Base-by-base conservation (phyloP, 2,329 filamentous ascomycete genomes). In the Didymella segeticola region DNA sequence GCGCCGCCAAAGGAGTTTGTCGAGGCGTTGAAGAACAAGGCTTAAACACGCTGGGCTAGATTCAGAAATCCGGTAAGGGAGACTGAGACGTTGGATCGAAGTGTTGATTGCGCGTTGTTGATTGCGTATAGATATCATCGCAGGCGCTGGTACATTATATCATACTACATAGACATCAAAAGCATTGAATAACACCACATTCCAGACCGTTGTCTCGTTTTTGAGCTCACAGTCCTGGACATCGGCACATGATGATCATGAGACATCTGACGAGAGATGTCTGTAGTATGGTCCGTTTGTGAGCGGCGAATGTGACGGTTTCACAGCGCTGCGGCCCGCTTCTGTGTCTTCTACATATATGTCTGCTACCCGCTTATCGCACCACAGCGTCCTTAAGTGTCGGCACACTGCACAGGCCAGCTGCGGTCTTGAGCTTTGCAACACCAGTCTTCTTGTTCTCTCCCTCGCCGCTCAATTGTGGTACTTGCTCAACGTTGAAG, bases 1-100 rank as follows among this genome's bases (percentile, higher is more conserved):
- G 83, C 92, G 62, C 91, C 93, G n/a, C 93, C 95, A 0, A 83
- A 89, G 62, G 86, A 89, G 77, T 83, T 98, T 67, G 72, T 97
- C 43, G 88, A 89, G 56, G 74, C 75, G 45, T 59, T 80, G 55
- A 72, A 72, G 61, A 73, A 70, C 52, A 62, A 63, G 52, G 65
- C 62, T 34, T 60, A 30, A 41, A 33, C 12, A 19, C n/a, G 17
- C 6, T 14, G 6, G 17, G 12, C n/a, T 33, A n/a, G 25, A 3
- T 20, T 12, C 7, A 15, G 14, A 9, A 29, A 27, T 27, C 14
- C n/a, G n/a, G n/a, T n/a, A n/a, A 31, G 14, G 34, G 37, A 31
- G 22, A 25, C 17, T 27, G 33, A 41, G 29, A 46, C 22, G 29
- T 22, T 23, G 15, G 11, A 20, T 38, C 37, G 19, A 22, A 33